Conservation (phyloP, 345 rosid genomes). For the Brassica juncea region DNA sequence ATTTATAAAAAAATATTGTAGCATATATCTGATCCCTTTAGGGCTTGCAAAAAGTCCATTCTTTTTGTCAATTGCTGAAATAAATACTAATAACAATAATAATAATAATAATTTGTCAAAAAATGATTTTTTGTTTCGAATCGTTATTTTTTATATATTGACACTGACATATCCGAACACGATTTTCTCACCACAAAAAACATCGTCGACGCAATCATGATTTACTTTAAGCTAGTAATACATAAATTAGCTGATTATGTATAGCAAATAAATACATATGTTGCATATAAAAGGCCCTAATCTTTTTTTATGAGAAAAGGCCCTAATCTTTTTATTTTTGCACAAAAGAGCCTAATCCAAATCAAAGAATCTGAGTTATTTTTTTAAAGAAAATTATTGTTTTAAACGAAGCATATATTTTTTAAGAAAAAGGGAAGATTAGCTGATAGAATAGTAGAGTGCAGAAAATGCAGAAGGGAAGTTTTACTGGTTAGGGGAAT, state of each 20-base stretch:
- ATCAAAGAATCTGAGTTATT: not conserved
- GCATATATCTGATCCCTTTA: not conserved
- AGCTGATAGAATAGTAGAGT: slow-evolving; percentile 42
- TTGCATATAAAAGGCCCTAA: slow-evolving; percentile 3
- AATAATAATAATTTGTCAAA: not conserved
- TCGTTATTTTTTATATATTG: not conserved
- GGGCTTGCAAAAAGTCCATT: slow-evolving; percentile 16
- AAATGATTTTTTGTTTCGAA: not conserved
- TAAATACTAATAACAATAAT: not conserved
- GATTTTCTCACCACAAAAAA: not conserved
- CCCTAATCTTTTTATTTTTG: too few species aligned
- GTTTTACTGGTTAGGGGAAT: slow-evolving; percentile 49
- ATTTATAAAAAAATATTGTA: not conserved
- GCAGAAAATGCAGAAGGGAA: slow-evolving; percentile 45
- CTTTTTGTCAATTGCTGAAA: slow-evolving; percentile 19
- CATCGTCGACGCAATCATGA: not conserved
- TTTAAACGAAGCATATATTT: not conserved
- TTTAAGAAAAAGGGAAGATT: not conserved
- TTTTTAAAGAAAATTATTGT: not conserved
- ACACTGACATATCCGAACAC: not conserved
- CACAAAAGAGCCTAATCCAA: not conserved
- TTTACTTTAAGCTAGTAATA: not conserved
- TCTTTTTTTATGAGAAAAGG: too few species aligned
- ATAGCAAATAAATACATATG: not conserved
- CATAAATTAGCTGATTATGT: not conserved